Conservation (phyloP, 2,329 filamentous ascomycete species). For the Thielaviopsis musarum region DNA sequence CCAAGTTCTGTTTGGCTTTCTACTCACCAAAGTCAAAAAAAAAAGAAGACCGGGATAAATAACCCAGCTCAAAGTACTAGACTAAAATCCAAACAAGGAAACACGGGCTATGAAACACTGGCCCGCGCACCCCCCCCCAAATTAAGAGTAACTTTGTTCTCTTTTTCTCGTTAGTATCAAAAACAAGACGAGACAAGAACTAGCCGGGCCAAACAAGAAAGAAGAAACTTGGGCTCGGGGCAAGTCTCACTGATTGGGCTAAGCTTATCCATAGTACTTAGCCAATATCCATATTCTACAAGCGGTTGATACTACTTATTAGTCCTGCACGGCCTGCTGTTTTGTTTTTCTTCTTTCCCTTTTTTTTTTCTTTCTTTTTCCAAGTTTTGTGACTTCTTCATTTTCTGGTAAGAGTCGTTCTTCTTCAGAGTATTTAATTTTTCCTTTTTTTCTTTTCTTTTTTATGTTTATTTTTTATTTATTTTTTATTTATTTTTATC, state of each 20-base stretch:
- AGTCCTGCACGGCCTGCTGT: not conserved
- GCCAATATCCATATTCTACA: not conserved
- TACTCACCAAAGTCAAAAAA: too few species aligned
- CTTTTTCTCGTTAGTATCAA: not conserved
- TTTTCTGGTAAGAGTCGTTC: not conserved
- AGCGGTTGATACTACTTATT: not conserved
- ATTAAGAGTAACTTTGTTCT: not conserved
- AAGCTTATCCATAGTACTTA: not conserved
- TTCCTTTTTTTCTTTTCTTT: constrained; percentile 5
- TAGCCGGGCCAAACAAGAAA: not conserved
- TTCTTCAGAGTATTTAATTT: not conserved
- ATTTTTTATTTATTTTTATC: not conserved
- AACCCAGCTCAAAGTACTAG: too few species aligned
- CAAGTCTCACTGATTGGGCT: not conserved
- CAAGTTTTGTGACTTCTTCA: not conserved
- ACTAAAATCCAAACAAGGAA: not conserved
- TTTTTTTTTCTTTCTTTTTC: not conserved
- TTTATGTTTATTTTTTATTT: not conserved
- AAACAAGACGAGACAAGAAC: not conserved
- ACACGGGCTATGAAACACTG: not conserved
- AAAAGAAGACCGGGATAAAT: not conserved
- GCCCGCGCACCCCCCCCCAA: not conserved
- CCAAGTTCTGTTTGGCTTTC: too few species aligned
- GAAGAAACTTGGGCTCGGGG: not conserved
- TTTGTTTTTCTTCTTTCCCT: not conserved